Conservation (phyloP, 148 eudicot species). For the Arbutus unedo region DNA sequence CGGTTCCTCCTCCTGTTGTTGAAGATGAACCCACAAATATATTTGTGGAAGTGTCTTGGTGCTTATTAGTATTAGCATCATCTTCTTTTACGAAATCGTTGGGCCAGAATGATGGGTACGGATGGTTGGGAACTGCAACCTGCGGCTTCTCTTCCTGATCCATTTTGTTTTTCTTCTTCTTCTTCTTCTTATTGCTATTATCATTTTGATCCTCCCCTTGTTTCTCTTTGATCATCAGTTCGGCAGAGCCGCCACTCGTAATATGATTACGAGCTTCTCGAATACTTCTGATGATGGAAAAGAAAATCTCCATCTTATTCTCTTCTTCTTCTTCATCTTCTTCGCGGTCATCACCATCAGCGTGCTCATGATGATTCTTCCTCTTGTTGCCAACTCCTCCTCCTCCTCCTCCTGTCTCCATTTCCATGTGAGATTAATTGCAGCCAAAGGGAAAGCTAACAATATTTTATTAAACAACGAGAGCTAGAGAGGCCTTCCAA, state of each 20-base stretch:
- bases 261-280: neutral
- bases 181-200: neutral
- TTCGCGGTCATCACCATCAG: neutral
- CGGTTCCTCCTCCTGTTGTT: neutral
- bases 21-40: neutral
- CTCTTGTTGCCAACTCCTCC: constrained; percentile 1
- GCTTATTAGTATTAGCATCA: neutral
- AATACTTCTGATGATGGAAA: constrained; percentile 7
- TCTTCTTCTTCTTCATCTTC: neutral
- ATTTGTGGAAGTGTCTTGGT: neutral
- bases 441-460: neutral
- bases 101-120: neutral
- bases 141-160: neutral
- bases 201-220: neutral
- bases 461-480: too few relatives aligned
- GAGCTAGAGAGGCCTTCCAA: too few relatives aligned
- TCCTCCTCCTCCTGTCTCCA: neutral
- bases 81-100: neutral
- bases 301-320: constrained; percentile 3
- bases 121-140: neutral
- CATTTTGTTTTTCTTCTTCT: neutral
- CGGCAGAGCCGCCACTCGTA: neutral
- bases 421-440: too few relatives aligned
- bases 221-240: neutral
- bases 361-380: neutral